Evolutionary conservation across 2,329 filamentous ascomycete genomes (phyloP).

Genomic region (Penicillium brasilianum): DNA sequence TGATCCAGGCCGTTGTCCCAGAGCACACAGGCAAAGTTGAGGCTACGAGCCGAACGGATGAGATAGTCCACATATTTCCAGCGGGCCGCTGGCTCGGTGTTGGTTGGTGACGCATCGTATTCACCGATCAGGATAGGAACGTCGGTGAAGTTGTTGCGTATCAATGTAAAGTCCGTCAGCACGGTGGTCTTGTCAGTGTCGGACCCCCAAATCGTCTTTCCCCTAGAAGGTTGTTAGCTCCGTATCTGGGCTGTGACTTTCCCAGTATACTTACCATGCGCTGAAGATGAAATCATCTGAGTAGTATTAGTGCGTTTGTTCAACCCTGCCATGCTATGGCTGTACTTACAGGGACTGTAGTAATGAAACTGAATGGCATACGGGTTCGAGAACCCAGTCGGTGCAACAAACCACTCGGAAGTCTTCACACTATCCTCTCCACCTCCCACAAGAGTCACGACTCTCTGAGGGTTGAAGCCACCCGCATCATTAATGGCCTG

Average conservation of each 20-base stretch:
- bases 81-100: slow-evolving; percentile 60
- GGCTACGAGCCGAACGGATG: slow-evolving; percentile 54
- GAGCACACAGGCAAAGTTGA: slow-evolving; percentile 58
- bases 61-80: slow-evolving; percentile 65
- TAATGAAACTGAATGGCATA: slow-evolving; percentile 68
- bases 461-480: slow-evolving; percentile 60
- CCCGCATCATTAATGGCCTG: slow-evolving; percentile 59
- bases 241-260: slow-evolving; percentile 7
- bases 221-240: slow-evolving; percentile 54
- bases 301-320: neutral
- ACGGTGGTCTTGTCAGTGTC: slow-evolving; percentile 58
- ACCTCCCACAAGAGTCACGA: slow-evolving; percentile 61
- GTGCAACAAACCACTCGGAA: slow-evolving; percentile 58
- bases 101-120: slow-evolving; percentile 57
- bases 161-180: slow-evolving; percentile 55
- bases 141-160: slow-evolving; percentile 61
- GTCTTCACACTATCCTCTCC: slow-evolving; percentile 60
- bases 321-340: rapidly evolving
- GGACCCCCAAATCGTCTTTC: slow-evolving; percentile 65
- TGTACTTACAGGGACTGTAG: slow-evolving; percentile 53
- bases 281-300: slow-evolving; percentile 39
- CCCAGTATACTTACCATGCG: slow-evolving; percentile 29
- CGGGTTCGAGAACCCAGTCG: slow-evolving; percentile 58
- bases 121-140: slow-evolving; percentile 64
- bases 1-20: slow-evolving; percentile 67